Base-by-base conservation (phyloP, 352 stramenopile genomes). In the Peronospora destructor region DNA sequence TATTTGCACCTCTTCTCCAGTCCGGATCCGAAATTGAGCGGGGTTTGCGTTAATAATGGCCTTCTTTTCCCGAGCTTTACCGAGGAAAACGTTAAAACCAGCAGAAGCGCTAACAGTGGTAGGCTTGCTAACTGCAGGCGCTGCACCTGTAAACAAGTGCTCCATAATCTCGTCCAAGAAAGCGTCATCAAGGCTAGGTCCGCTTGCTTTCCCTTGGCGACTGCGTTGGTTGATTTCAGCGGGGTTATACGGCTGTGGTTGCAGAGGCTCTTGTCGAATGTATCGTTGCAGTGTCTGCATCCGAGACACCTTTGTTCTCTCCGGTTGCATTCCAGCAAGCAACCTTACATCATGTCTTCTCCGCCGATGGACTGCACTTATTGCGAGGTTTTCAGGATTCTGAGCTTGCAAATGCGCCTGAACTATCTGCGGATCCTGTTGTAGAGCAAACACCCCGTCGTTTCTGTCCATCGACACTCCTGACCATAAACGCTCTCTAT, bases 361-460 rank as follows among this genome's bases (percentile, higher is more conserved):
- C 55, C 56, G 61, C 16, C 35, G 40, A 25, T 56, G 38, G 8
- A 48, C 10, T 25, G 34, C 33, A 38, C n/a, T n/a, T n/a, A n/a
- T n/a, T n/a, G n/a, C n/a, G n/a, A 48, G 21, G 3, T 38, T 43
- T 23, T 41, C 38, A 32, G 19, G 4, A 41, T 34, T 45, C 45
- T 39, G 55, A 14, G 30, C n/a, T n/a, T 45, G 52, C n/a, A 56
- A 56, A 41, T 56, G 42, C 26, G 54, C 44, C 32, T 53, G 55
- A 5, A 37, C 8, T 41, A 23, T 11, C 19, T 51, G 41, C 19
- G 35, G 29, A 35, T 40, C 37, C 21, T 56, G 47, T 19, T 54
- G 50, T 21, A 42, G 17, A 25, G 51, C 35, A 50, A 66, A 53
- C 38, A 51, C 56, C 6, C 1, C 46, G 5, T 53, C 23, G 21